Evolutionary conservation across 2,329 filamentous ascomycete genomes (phyloP), one percentile per base, ranked within the genome.

Genomic region (Fusarium nurragi): DNA sequence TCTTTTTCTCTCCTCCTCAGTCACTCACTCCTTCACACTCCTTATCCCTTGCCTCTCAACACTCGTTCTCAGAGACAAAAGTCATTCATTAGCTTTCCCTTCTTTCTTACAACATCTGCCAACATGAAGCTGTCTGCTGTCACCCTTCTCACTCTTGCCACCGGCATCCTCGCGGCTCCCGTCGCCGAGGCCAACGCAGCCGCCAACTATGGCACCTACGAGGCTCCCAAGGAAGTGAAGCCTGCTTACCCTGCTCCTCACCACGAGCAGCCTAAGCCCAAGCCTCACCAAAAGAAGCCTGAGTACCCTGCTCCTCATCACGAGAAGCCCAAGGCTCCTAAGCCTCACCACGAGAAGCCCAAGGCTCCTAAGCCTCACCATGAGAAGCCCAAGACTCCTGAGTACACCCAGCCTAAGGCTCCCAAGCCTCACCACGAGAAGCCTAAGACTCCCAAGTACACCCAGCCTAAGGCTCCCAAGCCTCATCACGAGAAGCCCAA

Each of bases 101-200:
- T 53, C 9, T 25, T 34, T 26, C 9, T 18, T 38, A 25, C 3
- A 40, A 25, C 23, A 43, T 54, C 30, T 39, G 54, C 25, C 54
- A 64, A 40, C 18, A 64, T 64, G 60, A 64, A 64, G 60, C 39
- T 64, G 37, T 64, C 60, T 59, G 60, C 60, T 44, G 46, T 64
- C 47, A 64, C 60, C 7, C 46, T 64, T 60, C 60, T 64, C 25
- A 60, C 60, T 30, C 54, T 64, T 18, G 55, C 60, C 60, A 64
- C 60, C 5, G 59, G 60, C 43, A 64, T 64, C 25, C 39, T 64
- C 32, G 60, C 60, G 19, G 60, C 60, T 23, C 60, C 60, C 3
- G 60, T 64, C 30, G 41, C 60, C 13, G 60, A 63, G 32, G 52
- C 53, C 19, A 59, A 19, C 39, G 37, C 25, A 39, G 45, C 18